Evolutionary conservation across 1,284 basidiomycete species (phyloP), one percentile per base, ranked within the genome.

Genomic region (Fomitopsis pinicola): DNA sequence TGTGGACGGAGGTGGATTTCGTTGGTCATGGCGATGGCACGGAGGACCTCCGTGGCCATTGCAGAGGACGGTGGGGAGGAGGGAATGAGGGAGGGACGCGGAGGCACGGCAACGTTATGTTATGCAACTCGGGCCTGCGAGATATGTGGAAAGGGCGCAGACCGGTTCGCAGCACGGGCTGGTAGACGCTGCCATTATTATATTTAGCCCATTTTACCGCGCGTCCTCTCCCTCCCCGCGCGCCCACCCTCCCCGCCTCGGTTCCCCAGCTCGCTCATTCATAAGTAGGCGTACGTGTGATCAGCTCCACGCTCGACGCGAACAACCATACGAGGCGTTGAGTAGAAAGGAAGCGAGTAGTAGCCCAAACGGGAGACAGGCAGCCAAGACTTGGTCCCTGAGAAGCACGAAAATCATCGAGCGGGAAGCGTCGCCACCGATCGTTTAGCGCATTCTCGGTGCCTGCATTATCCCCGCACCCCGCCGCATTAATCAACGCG

Each of bases 11-110:
- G 26, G 42, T 28, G 46, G 35, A 61, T 46, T 2, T 54, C 35
- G 52, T 38, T 36, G 42, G 54, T 12, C 30, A 35, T 28, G 60
- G 36, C 35, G 17, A 55, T 38, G 60, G 57, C 26, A 35, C 57
- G 40, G 42, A 55, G 40, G 44, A 58, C 53, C 53, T 55, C 50
- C 22, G 40, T 55, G 28, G 57, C 60, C 60, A 62, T 62, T 38
- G 46, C 15, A 28, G 57, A 22, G n/a, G 53, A 50, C 3, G 53
- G 26, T 15, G 60, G 44, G 19, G 42, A 28, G 48, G 35, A 45
- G 14, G 35, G 35, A 48, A 8, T 5, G 30, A 33, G 8, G 55
- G 40, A 22, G 28, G 28, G 15, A 33, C 5, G 48, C 28, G 4
- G 17, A 5, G 44, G 59, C n/a, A 30, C 54, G 54, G 54, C n/a